phyloP scores from a whole-genome alignment of 768 basidiomycete species.

The Russula virescens region DNA sequence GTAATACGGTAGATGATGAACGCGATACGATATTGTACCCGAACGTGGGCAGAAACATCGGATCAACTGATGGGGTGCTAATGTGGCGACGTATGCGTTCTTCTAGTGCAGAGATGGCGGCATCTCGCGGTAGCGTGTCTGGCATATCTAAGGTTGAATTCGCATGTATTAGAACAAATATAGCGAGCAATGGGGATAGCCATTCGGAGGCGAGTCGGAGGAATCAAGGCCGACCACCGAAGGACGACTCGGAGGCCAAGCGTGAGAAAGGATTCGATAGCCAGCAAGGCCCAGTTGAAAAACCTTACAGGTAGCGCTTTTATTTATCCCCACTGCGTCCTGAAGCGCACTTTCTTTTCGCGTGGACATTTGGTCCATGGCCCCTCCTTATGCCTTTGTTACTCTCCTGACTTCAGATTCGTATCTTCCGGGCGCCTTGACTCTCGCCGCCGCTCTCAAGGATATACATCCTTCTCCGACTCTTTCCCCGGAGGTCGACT shows the following conservation, averaged over 20 bases:
- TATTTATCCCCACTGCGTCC: conserved; percentile 23
- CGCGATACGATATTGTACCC: not conserved
- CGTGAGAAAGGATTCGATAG: conserved; percentile 20
- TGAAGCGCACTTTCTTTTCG: conserved; percentile 16
- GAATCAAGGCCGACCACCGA: not conserved
- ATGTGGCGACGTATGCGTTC: not conserved
- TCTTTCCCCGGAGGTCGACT: conserved; percentile 55
- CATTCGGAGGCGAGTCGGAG: conserved; percentile 3
- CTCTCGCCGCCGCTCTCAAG: conserved; percentile 76
- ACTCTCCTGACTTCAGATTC: conserved; percentile 88
- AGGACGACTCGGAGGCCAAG: not conserved
- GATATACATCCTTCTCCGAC: conserved; percentile 66
- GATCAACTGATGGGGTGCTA: conserved; percentile 15
- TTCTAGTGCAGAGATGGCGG: not conserved
- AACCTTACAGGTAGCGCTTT: not conserved
- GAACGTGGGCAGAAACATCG: conserved; percentile 5
- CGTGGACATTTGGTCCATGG: conserved; percentile 41
- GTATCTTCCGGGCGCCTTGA: conserved; percentile 91
- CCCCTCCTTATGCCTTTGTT: conserved; percentile 72
- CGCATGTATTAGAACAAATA: not conserved
- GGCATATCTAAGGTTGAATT: not conserved
- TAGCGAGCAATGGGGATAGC: not conserved
- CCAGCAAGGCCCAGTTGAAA: conserved; percentile 11
- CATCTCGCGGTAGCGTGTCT: not conserved
- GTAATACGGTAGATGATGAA: not conserved